A percentile compares a stretch with the other conserved stretches of the same genome.
phyloP scores from a whole-genome alignment of 2,329 filamentous ascomycete genomes.

The Sclerotinia sclerotiorum region DNA sequence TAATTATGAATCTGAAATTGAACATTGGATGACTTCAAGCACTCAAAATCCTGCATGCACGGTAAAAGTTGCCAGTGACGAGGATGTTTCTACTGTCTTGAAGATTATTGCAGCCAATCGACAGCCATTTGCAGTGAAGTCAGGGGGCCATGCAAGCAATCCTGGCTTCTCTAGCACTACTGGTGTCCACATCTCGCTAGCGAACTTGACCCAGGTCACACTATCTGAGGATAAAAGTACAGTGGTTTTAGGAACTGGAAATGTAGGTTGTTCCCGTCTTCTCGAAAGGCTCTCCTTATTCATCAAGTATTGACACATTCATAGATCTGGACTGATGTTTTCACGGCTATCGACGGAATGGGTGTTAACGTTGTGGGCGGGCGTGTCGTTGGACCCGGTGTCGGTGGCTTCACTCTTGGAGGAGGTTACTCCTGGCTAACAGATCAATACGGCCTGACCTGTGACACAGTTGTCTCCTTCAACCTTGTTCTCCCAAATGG shows the following conservation, averaged over 20 bases:
- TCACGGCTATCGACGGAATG: slow-evolving; percentile 24
- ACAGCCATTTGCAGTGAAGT: slow-evolving; percentile 43
- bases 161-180: slow-evolving; percentile 34
- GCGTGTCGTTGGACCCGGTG: slow-evolving; percentile 35
- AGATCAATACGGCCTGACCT: slow-evolving; percentile 40
- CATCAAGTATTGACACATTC: background rate
- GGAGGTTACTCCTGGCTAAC: slow-evolving; percentile 39
- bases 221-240: slow-evolving; percentile 26
- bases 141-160: slow-evolving; percentile 42
- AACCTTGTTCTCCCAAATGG: slow-evolving; percentile 39
- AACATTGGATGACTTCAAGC: slow-evolving; percentile 39
- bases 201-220: slow-evolving; percentile 23
- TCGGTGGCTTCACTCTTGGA: slow-evolving; percentile 42
- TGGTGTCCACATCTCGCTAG: slow-evolving; percentile 29
- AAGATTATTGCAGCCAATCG: slow-evolving; percentile 31
- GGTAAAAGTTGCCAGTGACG: slow-evolving; percentile 32
- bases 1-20: slow-evolving; percentile 25
- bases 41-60: slow-evolving; percentile 36
- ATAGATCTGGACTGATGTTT: slow-evolving; percentile 30
- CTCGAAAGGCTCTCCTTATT: background rate
- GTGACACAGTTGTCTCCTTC: slow-evolving; percentile 37
- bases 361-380: slow-evolving; percentile 29
- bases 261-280: slow-evolving; percentile 27
- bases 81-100: slow-evolving; percentile 36
- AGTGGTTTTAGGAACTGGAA: slow-evolving; percentile 28